Conservation (phyloP, 176 grass and related monocot genomes). For the Avena sativa region DNA sequence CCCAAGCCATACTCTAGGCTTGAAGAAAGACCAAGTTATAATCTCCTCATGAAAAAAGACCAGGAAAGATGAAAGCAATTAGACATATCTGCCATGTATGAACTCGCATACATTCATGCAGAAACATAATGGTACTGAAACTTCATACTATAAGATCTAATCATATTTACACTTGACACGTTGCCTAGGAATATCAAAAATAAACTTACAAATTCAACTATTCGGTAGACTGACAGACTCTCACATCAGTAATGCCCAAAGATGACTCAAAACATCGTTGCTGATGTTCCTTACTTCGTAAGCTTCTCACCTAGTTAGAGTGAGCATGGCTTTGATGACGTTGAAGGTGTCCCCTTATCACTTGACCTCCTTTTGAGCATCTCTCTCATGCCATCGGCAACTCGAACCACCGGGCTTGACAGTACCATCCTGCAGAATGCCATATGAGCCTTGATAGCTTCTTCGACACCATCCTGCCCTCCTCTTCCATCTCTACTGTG, state of each 20-base stretch:
- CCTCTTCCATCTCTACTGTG: conserved; percentile 34
- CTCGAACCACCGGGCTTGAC: conserved; percentile 55
- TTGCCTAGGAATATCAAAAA: conserved; percentile 22
- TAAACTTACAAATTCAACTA: conserved; percentile 17
- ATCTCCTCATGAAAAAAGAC: neutral
- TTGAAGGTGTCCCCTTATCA: conserved; percentile 28
- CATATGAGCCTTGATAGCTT: conserved; percentile 61
- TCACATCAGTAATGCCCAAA: conserved; percentile 27
- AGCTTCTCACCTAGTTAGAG: conserved; percentile 41
- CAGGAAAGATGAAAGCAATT: conserved; percentile 9
- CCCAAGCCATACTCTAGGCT: conserved; percentile 23
- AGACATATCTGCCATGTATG: neutral
- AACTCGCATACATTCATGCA: conserved; percentile 6
- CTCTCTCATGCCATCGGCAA: conserved; percentile 74
- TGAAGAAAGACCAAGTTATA: neutral
- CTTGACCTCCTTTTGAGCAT: conserved; percentile 62
- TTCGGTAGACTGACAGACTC: conserved; percentile 11
- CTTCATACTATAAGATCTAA: conserved; percentile 16
- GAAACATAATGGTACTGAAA: conserved; percentile 16
- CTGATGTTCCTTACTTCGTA: neutral
- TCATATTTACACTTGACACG: conserved; percentile 54
- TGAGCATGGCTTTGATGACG: conserved; percentile 25
- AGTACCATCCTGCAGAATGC: conserved; percentile 60
- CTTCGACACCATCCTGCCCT: conserved; percentile 37
- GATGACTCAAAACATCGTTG: conserved; percentile 19